Evolutionary conservation across 1,284 basidiomycete genomes (phyloP).

Genomic region (Boletus sp.): DNA sequence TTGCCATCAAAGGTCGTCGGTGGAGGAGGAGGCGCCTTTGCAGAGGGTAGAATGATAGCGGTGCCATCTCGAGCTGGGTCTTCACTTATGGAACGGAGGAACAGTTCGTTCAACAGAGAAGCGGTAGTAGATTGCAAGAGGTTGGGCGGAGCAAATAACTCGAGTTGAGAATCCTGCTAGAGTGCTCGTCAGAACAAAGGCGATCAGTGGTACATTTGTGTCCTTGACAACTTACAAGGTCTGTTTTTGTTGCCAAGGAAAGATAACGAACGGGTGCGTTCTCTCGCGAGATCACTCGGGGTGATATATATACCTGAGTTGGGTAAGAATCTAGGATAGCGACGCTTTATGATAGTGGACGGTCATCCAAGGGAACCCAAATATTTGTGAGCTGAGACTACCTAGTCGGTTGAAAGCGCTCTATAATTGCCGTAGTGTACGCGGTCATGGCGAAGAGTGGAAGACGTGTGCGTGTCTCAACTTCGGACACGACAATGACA

Average conservation of each 20-base stretch:
- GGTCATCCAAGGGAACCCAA: not conserved
- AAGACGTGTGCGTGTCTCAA: conserved; percentile 37
- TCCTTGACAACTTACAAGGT: conserved; percentile 17
- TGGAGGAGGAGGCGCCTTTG: conserved; percentile 39
- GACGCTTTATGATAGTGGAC: conserved; percentile 35
- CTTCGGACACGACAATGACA: conserved; percentile 52
- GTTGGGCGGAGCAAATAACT: conserved; percentile 53
- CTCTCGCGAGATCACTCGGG: conserved; percentile 31
- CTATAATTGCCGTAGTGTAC: conserved; percentile 45
- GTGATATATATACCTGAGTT: conserved; percentile 46
- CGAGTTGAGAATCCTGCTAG: conserved; percentile 21
- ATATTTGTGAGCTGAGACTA: conserved; percentile 21
- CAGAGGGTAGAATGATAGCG: conserved; percentile 47
- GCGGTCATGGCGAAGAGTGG: conserved; percentile 50
- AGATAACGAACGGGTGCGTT: conserved; percentile 57
- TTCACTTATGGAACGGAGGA: conserved; percentile 17
- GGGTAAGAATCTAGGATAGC: conserved; percentile 54
- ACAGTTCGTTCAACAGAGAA: conserved; percentile 42
- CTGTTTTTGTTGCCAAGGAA: conserved; percentile 15
- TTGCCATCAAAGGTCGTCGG: conserved; percentile 37
- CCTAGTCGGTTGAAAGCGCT: conserved; percentile 46
- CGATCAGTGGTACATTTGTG: not conserved
- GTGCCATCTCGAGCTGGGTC: conserved; percentile 18
- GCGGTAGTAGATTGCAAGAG: conserved; percentile 55
- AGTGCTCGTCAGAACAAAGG: not conserved